Conservation (phyloP, 495 filamentous ascomycete genomes). For the Lindgomyces ingoldianus region DNA sequence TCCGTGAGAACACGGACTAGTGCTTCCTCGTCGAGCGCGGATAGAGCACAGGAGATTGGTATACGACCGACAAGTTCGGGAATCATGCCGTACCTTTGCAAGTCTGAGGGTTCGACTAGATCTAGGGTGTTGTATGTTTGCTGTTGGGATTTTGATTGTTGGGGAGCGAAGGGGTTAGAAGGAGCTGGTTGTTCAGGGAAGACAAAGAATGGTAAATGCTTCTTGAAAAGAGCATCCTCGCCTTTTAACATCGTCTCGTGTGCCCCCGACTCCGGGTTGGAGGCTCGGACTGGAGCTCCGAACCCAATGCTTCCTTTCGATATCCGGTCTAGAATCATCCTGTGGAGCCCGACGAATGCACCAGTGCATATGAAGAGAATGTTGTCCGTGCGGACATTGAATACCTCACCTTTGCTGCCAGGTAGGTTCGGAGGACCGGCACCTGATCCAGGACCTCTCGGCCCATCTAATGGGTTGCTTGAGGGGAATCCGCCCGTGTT, state of each 20-base stretch:
- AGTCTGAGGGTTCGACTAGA: conserved; percentile 74
- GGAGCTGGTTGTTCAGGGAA: conserved; percentile 34
- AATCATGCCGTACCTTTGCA: conserved; percentile 91
- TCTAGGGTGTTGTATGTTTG: conserved; percentile 76
- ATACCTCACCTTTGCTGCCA: conserved; percentile 74
- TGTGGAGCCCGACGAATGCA: conserved; percentile 91
- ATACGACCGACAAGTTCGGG: conserved; percentile 92
- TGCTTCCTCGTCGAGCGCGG: conserved; percentile 73
- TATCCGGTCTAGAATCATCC: conserved; percentile 80
- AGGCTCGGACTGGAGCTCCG: conserved; percentile 70
- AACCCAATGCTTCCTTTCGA: conserved; percentile 90
- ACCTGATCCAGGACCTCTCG: conserved; percentile 40
- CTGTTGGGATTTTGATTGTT: conserved; percentile 41
- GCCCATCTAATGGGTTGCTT: conserved; percentile 46
- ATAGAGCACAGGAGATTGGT: conserved; percentile 81
- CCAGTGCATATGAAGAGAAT: conserved; percentile 97
- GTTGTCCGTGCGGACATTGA: conserved; percentile 89
- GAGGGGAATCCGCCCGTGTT: conserved; percentile 38
- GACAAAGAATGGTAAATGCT: conserved; percentile 67
- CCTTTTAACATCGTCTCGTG: conserved; percentile 50
- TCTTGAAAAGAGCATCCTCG: conserved; percentile 65
- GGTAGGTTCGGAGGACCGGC: conserved; percentile 12
- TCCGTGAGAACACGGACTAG: conserved; percentile 88
- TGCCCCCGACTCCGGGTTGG: conserved; percentile 43
- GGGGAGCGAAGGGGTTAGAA: conserved; percentile 17